A percentile compares a stretch with the other conserved stretches of the same genome.
Conservation (phyloP, 345 rosid genomes). For the Dipteronia sinensis region DNA sequence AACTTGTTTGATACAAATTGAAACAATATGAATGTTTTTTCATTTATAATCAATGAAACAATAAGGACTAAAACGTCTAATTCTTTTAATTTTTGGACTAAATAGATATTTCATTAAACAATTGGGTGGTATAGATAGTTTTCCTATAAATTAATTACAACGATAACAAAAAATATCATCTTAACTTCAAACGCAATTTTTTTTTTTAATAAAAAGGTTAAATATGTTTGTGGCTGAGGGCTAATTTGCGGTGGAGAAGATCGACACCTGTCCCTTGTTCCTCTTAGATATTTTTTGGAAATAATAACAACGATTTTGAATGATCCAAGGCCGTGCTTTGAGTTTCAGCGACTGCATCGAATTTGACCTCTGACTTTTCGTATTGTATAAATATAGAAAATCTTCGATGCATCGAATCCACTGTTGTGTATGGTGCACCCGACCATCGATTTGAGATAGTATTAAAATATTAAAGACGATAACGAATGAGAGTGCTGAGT, state of each 20-base stretch:
- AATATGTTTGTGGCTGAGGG: slow-evolving; percentile 39
- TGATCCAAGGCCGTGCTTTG: background rate
- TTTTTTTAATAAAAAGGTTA: background rate
- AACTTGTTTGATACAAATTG: no score
- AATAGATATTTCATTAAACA: no score
- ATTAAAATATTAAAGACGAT: background rate
- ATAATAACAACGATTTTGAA: no score
- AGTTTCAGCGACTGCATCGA: background rate
- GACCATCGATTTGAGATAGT: background rate
- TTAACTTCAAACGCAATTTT: background rate
- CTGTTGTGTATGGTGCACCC: background rate
- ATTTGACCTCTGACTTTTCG: slow-evolving; percentile 1
- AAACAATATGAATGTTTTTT: no score
- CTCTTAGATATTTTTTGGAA: slow-evolving; percentile 17
- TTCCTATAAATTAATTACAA: background rate
- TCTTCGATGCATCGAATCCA: background rate
- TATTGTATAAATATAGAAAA: no score
- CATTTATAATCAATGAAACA: no score
- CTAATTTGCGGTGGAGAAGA: slow-evolving; percentile 37
- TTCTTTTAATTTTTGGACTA: no score
- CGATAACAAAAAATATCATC: background rate
- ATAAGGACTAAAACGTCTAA: no score
- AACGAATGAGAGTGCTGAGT: background rate
- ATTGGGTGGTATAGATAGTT: no score
- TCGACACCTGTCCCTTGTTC: slow-evolving; percentile 20